Percentiles rank a stretch among this genome's conserved stretches.
phyloP scores from a whole-genome alignment of 108 stramenopile species.

The Nitzschia sp. region DNA sequence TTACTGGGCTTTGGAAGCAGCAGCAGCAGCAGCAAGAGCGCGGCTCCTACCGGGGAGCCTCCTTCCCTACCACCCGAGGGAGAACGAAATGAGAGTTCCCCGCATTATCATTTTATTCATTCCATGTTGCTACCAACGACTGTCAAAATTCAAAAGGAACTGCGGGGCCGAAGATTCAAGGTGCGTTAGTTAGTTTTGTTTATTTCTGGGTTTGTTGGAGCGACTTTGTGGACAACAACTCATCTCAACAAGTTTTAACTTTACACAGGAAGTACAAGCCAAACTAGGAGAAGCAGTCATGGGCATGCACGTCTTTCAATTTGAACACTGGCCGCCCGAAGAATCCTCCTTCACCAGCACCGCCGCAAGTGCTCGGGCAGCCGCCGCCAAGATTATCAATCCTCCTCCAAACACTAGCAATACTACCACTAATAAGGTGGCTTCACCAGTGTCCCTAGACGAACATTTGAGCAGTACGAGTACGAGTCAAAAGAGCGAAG shows the following conservation, averaged over 20 bases:
- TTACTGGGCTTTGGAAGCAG: slow-evolving; percentile 11
- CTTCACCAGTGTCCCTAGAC: slow-evolving; percentile 5
- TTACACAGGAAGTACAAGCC: slow-evolving; percentile 42
- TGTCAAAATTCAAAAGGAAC: slow-evolving; percentile 49
- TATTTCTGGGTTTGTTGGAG: too few relatives aligned
- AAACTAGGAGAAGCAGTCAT: slow-evolving; percentile 37
- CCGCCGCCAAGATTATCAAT: background rate
- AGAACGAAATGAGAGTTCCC: slow-evolving; percentile 11
- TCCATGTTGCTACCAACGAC: slow-evolving; percentile 36
- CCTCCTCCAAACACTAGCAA: background rate
- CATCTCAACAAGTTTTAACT: too few relatives aligned
- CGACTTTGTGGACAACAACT: background rate
- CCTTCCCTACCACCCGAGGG: background rate
- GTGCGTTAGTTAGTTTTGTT: slow-evolving; percentile 38
- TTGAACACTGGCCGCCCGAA: slow-evolving; percentile 43
- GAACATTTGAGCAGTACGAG: slow-evolving; percentile 7
- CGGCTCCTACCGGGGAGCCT: background rate
- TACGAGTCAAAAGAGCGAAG: background rate
- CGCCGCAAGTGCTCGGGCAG: background rate
- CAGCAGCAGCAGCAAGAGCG: too few relatives aligned
- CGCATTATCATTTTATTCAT: slow-evolving; percentile 45
- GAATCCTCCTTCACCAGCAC: slow-evolving; percentile 10
- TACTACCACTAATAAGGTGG: background rate
- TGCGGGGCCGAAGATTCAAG: slow-evolving; percentile 43
- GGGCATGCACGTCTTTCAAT: slow-evolving; percentile 38